Evolutionary conservation across 192 early-diverging fungal genomes (phyloP).

Genomic region (Gaertneriomyces semiglobifer): DNA sequence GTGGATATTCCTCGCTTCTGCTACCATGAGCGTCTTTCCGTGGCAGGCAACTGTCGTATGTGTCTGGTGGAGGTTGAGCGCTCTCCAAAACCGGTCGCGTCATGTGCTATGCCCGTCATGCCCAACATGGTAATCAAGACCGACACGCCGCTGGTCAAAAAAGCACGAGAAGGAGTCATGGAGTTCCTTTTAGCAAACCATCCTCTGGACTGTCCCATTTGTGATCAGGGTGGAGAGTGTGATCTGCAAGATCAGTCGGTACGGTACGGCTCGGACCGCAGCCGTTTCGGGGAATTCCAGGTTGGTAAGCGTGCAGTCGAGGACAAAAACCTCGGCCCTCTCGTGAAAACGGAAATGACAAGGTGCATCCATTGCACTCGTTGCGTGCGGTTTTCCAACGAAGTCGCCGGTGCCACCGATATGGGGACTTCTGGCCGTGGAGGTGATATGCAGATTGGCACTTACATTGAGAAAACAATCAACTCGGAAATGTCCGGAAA

Average conservation of each 20-base stretch:
- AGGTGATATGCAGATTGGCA: slow-evolving; percentile 98
- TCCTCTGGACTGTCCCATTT: slow-evolving; percentile 95
- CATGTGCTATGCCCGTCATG: slow-evolving; percentile 95
- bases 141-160: slow-evolving; percentile 88
- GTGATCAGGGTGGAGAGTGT: slow-evolving; percentile 99
- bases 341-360: slow-evolving; percentile 95
- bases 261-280: slow-evolving; percentile 91
- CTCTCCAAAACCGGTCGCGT: slow-evolving; percentile 92
- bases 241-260: slow-evolving; percentile 98
- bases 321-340: slow-evolving; percentile 95
- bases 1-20: slow-evolving; percentile 81
- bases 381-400: slow-evolving; percentile 97
- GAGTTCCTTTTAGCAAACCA: slow-evolving; percentile 94
- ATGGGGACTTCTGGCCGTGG: slow-evolving; percentile 94
- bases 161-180: slow-evolving; percentile 78
- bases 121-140: slow-evolving; percentile 98
- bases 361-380: slow-evolving; percentile 99
- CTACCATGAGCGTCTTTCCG: slow-evolving; percentile 87
- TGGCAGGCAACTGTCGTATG: slow-evolving; percentile 99
- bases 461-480: slow-evolving; percentile 86
- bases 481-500: slow-evolving; percentile 95
- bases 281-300: slow-evolving; percentile 73
- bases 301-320: slow-evolving; percentile 92
- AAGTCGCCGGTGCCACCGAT: slow-evolving; percentile 92
- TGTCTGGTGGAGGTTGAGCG: slow-evolving; percentile 97